A percentile compares a stretch with the other conserved stretches of the same genome.
phyloP scores from a whole-genome alignment of 306 rosid species.

The Rubus idaeus region DNA sequence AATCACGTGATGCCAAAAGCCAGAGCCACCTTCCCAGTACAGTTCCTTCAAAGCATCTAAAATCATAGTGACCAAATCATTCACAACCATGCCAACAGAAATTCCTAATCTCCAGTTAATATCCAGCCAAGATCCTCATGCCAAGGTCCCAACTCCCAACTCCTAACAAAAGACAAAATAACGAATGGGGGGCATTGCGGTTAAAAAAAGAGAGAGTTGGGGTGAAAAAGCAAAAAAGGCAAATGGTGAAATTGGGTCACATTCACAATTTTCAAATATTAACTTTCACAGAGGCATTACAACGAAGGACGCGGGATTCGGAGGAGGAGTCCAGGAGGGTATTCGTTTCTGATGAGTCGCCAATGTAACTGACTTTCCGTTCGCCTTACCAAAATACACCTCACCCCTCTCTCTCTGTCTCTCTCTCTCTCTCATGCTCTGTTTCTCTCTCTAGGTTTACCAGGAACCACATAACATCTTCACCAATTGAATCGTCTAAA shows the following conservation, averaged over 20 bases:
- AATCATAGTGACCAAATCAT: neutral
- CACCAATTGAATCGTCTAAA: neutral
- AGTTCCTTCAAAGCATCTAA: neutral
- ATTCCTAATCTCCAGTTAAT: neutral
- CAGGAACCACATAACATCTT: conserved; percentile 2
- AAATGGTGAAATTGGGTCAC: neutral
- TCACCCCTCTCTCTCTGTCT: neutral
- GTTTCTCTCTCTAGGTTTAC: neutral
- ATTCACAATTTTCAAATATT: neutral
- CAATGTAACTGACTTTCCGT: conserved; percentile 41
- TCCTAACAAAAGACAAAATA: neutral
- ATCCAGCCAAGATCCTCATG: neutral
- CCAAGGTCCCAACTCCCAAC: too few species aligned
- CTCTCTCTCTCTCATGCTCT: neutral
- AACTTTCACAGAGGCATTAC: neutral
- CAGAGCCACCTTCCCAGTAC: too few species aligned
- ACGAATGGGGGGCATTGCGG: neutral
- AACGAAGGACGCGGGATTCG: conserved; percentile 35
- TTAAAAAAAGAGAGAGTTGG: neutral
- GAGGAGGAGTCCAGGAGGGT: conserved; percentile 32
- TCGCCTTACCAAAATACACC: conserved; percentile 17
- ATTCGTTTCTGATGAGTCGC: conserved; percentile 20
- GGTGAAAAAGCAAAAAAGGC: neutral
- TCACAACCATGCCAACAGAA: neutral
- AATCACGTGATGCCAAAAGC: too few species aligned